A percentile compares a stretch with the other conserved stretches of the same genome.
Evolutionary conservation across 306 rosid genomes (phyloP).

Genomic region (Sophora flavescens): DNA sequence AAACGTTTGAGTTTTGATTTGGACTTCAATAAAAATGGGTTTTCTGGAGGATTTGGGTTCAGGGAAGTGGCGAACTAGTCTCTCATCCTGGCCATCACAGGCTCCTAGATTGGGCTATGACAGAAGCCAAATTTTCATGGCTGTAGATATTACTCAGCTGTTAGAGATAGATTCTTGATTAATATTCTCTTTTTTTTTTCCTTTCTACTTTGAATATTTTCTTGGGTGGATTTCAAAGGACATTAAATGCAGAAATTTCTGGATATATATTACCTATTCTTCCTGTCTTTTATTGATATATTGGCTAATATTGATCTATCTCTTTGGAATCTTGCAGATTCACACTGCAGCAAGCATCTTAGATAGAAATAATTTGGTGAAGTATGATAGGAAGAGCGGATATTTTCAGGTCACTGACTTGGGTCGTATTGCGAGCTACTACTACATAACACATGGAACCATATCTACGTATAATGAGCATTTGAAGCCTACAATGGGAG

Average conservation of each 20-base stretch:
- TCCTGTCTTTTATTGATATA: background rate
- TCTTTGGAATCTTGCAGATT: conserved; percentile 64
- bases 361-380: conserved; percentile 86
- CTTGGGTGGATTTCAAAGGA: conserved; percentile 28
- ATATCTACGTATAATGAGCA: conserved; percentile 93
- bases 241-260: background rate
- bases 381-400: conserved; percentile 95
- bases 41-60: background rate
- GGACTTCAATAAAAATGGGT: no score
- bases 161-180: background rate
- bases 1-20: no score
- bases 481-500: conserved; percentile 97
- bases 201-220: conserved; percentile 17
- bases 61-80: background rate
- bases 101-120: background rate
- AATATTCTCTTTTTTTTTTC: background rate
- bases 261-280: background rate
- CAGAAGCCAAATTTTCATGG: background rate
- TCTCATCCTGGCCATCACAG: background rate
- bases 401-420: conserved; percentile 95
- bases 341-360: conserved; percentile 89
- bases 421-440: conserved; percentile 98
- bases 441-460: conserved; percentile 93
- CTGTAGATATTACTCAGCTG: background rate
- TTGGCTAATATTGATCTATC: conserved; percentile 38